Evolutionary conservation across 352 stramenopile species (phyloP), one percentile per base, ranked within the genome.

Genomic region (Pythium sp.): DNA sequence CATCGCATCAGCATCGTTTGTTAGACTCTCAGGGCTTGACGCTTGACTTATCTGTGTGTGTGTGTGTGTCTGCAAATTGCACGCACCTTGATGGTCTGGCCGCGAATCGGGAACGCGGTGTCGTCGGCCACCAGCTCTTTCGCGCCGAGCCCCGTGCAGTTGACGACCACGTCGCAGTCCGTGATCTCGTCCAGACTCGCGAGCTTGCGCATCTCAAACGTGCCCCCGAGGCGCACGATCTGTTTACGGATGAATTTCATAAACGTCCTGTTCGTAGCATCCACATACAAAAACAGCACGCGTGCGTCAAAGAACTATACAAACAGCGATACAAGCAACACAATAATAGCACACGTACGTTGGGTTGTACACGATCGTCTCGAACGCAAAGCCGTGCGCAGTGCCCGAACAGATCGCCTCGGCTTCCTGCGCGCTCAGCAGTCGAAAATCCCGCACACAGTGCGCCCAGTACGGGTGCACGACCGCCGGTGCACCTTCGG

Each of bases 381-480:
- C 70, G 60, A 89, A 89, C 49, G 77, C 63, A 47, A 73, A 85
- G 34, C 84, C 84, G 51, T 91, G 81, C 3, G 72, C 71, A 14
- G 80, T 79, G 28, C 73, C 79, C 0, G 80, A 69, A 5, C 70
- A 75, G 55, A 87, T 74, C 7, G 72, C 51, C 0, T 38, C 49
- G 6, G 78, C 81, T 58, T 92, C 80, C 9, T 78, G 69, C 0
- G 32, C 65, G 51, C 69, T 76, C 14, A 92, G 60, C 22, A 87
- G 49, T 2, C 79, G 77, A 68, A 87, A 90, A 63, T 86, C 73
- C 49, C 83, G 69, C 14, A 87, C 84, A 47, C 77, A 88, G 53
- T 90, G 82, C 0, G 82, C 81, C 84, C 84, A 92, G 66, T 92
- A 92, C 56, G 80, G 82, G 64, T 84, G 76, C 51, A 68, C 79